Conservation (phyloP, 768 basidiomycete genomes). For the Tephrocybe rancida region DNA sequence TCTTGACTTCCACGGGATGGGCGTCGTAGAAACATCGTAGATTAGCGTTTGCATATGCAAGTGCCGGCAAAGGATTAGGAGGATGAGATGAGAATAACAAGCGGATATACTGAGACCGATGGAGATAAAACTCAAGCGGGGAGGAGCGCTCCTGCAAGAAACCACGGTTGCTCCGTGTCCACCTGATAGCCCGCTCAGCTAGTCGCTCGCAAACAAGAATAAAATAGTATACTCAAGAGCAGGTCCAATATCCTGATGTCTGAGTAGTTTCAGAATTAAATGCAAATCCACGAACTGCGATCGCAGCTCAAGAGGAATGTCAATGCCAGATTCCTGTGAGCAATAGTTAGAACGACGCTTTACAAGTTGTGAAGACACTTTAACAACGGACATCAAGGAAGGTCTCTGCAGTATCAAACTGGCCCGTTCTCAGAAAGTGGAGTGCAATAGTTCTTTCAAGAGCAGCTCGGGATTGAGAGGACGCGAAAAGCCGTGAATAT, state of each 20-base stretch:
- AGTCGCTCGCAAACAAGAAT: neutral
- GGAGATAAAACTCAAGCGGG: conserved; percentile 85
- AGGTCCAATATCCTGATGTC: conserved; percentile 65
- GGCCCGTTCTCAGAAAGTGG: conserved; percentile 81
- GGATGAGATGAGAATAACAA: conserved; percentile 68
- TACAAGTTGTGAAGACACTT: neutral
- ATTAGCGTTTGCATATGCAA: conserved; percentile 73
- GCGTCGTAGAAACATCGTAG: conserved; percentile 65
- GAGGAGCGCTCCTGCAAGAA: conserved; percentile 76
- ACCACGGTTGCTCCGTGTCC: conserved; percentile 66
- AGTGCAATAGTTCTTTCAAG: conserved; percentile 72
- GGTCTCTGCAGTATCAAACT: conserved; percentile 74
- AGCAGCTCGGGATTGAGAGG: conserved; percentile 56
- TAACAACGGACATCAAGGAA: conserved; percentile 67
- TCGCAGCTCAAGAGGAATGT: conserved; percentile 52
- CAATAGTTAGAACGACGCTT: conserved; percentile 6
- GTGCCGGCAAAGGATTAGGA: conserved; percentile 57
- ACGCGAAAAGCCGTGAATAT: conserved; percentile 68
- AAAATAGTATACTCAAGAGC: conserved; percentile 66
- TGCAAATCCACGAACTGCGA: conserved; percentile 71
- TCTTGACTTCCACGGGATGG: conserved; percentile 64
- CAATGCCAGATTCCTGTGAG: conserved; percentile 65
- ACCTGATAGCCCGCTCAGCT: conserved; percentile 48
- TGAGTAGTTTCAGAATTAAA: conserved; percentile 67
- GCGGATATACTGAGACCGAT: conserved; percentile 88